A percentile compares a stretch with the other conserved stretches of the same genome.
These are phyloP conservation scores for Trichosanthes truncata DNA, from an alignment of 306 rosid genomes.

Conservation along the genomic window DNA sequence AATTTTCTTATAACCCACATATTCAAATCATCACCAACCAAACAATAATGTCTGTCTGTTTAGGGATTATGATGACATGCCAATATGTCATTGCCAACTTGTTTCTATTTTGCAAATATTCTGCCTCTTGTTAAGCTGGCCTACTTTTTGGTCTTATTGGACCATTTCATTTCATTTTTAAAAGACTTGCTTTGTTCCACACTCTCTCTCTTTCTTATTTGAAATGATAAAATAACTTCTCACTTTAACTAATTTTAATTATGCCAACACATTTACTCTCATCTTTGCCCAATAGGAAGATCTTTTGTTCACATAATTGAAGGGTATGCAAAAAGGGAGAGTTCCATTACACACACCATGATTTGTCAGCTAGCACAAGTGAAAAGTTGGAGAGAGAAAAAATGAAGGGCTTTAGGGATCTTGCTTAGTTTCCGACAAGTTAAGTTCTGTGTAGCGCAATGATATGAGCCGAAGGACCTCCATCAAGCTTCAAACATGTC, in stretches of 20 bases:
- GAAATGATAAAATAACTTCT: neutral
- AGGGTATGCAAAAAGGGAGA: neutral
- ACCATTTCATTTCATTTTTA: neutral
- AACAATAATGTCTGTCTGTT: neutral
- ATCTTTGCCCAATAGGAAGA: neutral
- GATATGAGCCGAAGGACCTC: no score
- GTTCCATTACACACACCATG: neutral
- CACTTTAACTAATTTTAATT: neutral
- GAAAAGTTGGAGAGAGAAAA: neutral
- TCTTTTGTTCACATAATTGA: neutral
- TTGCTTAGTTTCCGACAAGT: neutral
- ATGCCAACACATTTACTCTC: neutral
- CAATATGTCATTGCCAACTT: neutral
- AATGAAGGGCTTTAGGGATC: neutral
- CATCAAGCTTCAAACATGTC: no score
- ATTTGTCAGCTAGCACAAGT: neutral
- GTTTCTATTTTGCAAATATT: neutral
- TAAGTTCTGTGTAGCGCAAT: neutral
- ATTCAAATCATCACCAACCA: neutral
- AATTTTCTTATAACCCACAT: neutral
- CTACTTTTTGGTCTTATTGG: neutral
- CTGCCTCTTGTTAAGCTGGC: neutral
- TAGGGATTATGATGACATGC: neutral
- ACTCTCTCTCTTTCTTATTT: neutral
- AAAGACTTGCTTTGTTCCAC: neutral